Evolutionary conservation across 768 basidiomycete genomes (phyloP), one percentile per base, ranked within the genome.

Genomic region (Termitomyces sp.): DNA sequence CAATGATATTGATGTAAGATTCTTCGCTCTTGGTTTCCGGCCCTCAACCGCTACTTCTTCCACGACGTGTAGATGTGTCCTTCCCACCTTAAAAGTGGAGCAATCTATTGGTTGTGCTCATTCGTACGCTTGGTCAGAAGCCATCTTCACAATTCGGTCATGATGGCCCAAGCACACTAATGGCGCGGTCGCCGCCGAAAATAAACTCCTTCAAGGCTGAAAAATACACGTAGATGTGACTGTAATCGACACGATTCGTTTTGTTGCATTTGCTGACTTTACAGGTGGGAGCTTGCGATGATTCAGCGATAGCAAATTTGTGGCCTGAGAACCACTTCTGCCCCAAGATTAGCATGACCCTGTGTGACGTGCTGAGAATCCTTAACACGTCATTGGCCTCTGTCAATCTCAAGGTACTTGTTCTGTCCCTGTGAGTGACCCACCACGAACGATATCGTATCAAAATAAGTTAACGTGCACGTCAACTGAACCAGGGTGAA

Each of bases 31-130:
- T 24, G 33, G 16, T 16, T 32, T 58, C 61, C 40, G 58, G 50
- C 51, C 22, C 48, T 60, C 57, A 42, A 49, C 53, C 32, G 51
- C 20, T 36, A 13, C 20, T 44, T 46, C 24, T 45, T 49, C 51
- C 40, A 57, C 20, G 32, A 48, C 16, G 33, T 15, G 22, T 52
- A 22, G 28, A 33, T 38, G 36, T 16, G 42, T 42, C 39, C 33
- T 58, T 55, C 55, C 51, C 38, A 54, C 48, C 57, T 11, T 57
- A 40, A 35, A 50, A 57, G 24, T 40, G 55, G 55, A 20, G 46
- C 42, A 28, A 32, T 20, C 40, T 51, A 33, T 55, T 42, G 16
- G 48, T 32, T 52, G 42, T 57, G 22, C 24, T 20, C 28, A 15
- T 32, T 55, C 16, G 18, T n/a, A 20, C 18, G 38, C 53, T 39